A percentile compares a stretch with the other conserved stretches of the same genome.
Evolutionary conservation across 441 rosid species (phyloP).

Genomic region (Eruca vesicaria): DNA sequence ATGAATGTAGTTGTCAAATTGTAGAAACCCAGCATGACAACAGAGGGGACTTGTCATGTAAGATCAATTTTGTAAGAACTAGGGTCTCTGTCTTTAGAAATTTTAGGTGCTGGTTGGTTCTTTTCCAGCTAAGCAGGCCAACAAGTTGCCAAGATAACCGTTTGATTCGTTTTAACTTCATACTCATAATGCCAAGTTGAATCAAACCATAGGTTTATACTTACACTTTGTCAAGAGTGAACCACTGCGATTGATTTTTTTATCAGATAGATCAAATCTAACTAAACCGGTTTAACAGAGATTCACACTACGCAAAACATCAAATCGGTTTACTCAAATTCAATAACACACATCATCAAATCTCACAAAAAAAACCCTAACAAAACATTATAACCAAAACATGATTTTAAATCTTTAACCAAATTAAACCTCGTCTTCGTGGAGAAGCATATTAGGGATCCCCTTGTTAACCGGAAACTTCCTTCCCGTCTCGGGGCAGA

Average conservation of each 20-base stretch:
- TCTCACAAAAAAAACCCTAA: neutral
- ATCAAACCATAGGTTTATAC: too few relatives aligned
- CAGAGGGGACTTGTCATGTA: neutral
- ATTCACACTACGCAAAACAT: neutral
- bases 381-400: neutral
- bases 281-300: neutral
- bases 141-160: neutral
- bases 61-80: neutral
- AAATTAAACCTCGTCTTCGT: slow-evolving; percentile 86
- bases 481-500: slow-evolving; percentile 84
- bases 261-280: neutral
- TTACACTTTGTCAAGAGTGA: too few relatives aligned
- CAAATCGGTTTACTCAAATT: neutral
- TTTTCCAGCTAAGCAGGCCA: neutral
- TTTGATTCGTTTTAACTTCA: neutral
- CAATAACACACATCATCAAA: neutral
- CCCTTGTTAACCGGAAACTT: slow-evolving; percentile 83
- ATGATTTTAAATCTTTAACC: neutral
- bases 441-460: slow-evolving; percentile 94
- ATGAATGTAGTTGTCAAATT: neutral
- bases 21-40: neutral
- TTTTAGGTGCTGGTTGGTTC: too few relatives aligned
- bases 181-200: neutral
- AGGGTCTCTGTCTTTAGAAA: neutral
- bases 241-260: neutral